Evolutionary conservation across 139 green algal genomes (phyloP).

Genomic region (Chlamydomonas sphaeroides): DNA sequence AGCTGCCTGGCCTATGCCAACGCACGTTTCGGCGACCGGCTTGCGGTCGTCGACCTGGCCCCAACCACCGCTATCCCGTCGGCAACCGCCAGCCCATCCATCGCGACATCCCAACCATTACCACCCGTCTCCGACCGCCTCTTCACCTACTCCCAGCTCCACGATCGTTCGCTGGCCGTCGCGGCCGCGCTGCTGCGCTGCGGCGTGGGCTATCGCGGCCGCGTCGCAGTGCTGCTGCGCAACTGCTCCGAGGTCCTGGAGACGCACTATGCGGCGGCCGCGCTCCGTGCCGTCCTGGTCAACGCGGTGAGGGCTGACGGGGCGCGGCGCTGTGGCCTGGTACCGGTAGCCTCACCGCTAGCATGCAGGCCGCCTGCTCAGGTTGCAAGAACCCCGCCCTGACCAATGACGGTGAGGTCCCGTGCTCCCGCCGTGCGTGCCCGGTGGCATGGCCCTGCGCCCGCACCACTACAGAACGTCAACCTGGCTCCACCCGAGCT

Average conservation of each 20-base stretch:
- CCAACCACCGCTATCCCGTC: not conserved
- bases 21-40: conserved; percentile 35
- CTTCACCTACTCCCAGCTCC: conserved; percentile 54
- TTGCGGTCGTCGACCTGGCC: conserved; percentile 64
- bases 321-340: too few species aligned
- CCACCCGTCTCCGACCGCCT: not conserved
- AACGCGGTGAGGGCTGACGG: conserved; percentile 72
- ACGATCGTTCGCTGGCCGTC: conserved; percentile 37
- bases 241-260: conserved; percentile 78
- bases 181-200: conserved; percentile 13
- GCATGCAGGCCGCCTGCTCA: too few species aligned
- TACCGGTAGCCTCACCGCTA: too few species aligned
- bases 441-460: too few species aligned
- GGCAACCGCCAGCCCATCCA: not conserved
- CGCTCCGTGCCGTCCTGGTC: conserved; percentile 75
- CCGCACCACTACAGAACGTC: conserved; percentile 59
- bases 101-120: not conserved
- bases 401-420: too few species aligned
- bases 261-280: conserved; percentile 80
- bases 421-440: too few species aligned
- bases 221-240: conserved; percentile 76
- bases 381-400: too few species aligned
- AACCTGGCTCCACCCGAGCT: conserved; percentile 78
- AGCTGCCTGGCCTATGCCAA: conserved; percentile 38
- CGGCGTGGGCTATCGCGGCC: conserved; percentile 39